Conservation (phyloP, 2,329 filamentous ascomycete genomes). For the Calonectria leucothoes region DNA sequence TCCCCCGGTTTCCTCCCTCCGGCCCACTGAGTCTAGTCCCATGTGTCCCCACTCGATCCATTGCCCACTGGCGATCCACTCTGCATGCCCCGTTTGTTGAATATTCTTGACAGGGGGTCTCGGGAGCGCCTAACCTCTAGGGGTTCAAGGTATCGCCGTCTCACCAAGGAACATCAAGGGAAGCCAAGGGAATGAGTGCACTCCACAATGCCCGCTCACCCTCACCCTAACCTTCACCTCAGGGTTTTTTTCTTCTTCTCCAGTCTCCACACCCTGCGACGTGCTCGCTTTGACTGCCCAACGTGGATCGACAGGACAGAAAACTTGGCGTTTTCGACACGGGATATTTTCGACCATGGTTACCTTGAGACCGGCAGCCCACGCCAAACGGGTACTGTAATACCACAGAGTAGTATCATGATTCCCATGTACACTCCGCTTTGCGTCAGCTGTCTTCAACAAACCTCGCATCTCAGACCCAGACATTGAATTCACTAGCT, state of each 20-base stretch:
- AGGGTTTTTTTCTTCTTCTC: constrained; percentile 14
- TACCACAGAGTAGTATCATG: not conserved
- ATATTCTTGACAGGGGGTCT: constrained; percentile 26
- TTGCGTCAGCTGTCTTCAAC: constrained; percentile 1
- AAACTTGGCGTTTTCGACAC: not conserved
- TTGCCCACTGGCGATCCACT: not conserved
- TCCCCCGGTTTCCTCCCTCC: constrained; percentile 14
- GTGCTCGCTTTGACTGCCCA: constrained; percentile 12
- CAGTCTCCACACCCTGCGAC: not conserved
- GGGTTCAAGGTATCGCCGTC: constrained; percentile 43
- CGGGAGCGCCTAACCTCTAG: constrained; percentile 46
- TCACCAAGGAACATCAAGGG: constrained; percentile 29
- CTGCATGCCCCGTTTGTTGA: constrained; percentile 5
- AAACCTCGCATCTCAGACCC: constrained; percentile 13
- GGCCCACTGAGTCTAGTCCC: not conserved
- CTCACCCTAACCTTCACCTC: constrained; percentile 26
- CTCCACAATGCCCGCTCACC: constrained; percentile 14
- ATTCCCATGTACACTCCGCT: constrained; percentile 1
- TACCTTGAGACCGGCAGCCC: not conserved
- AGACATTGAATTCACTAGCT: constrained; percentile 29
- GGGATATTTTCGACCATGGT: not conserved
- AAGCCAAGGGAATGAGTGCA: constrained; percentile 24
- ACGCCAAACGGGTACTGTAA: not conserved
- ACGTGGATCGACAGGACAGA: constrained; percentile 10
- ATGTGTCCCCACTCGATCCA: not conserved